These are phyloP conservation scores for Apiospora hydei DNA, from an alignment of 2,329 filamentous ascomycete genomes.

Conservation along the genomic window DNA sequence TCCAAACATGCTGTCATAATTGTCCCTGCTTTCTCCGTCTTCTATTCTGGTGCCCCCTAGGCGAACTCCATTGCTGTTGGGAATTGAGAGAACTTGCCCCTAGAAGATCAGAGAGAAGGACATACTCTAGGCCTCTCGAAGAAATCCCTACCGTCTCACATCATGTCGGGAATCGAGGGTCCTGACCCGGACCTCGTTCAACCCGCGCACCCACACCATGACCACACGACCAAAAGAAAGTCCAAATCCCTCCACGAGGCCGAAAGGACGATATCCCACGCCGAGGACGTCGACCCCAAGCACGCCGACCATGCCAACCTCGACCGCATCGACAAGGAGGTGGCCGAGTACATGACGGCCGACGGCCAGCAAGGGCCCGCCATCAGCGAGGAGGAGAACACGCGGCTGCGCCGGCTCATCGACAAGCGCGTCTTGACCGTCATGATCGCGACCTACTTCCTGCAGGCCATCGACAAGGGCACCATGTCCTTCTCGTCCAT, in stretches of 20 bases:
- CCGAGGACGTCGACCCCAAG: constrained; percentile 40
- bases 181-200: constrained; percentile 38
- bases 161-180: constrained; percentile 39
- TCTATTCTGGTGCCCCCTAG: background rate
- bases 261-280: constrained; percentile 33
- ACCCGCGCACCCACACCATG: constrained; percentile 33
- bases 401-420: constrained; percentile 68
- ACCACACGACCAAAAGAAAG: constrained; percentile 30
- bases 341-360: constrained; percentile 71
- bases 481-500: constrained; percentile 71
- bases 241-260: constrained; percentile 40
- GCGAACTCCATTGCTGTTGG: background rate
- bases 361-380: constrained; percentile 50
- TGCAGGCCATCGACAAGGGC: constrained; percentile 74
- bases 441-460: constrained; percentile 78
- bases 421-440: constrained; percentile 71
- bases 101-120: too few relatives aligned
- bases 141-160: background rate
- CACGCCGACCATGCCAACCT: constrained; percentile 61
- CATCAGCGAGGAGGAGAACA: constrained; percentile 66
- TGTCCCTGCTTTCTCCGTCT: background rate
- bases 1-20: background rate
- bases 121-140: background rate
- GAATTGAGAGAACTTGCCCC: background rate
- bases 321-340: constrained; percentile 67